Evolutionary conservation across 192 early-diverging fungal species (phyloP), one percentile per base, ranked within the genome.

Genomic region (Entrophospora sp.): DNA sequence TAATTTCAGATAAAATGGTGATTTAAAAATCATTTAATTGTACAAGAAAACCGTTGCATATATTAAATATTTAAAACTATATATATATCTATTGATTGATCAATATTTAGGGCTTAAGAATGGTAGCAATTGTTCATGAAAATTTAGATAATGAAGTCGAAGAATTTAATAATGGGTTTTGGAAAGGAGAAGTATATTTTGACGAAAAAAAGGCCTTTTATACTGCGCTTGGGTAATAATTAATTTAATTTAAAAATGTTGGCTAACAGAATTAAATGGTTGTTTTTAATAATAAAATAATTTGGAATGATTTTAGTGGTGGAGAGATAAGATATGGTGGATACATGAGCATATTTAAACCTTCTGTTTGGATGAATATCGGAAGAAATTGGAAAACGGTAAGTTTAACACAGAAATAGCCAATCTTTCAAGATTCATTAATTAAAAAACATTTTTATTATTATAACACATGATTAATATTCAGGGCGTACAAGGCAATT

Each of bases 111-210:
- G 77, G 73, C 5, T 57, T 78, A 68, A 72, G 66, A 32, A 77
- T 80, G 76, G 65, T 80, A 14, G 71, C 76, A 28, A 63, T 80
- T 30, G 70, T 77, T 22, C 79, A 78, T 51, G 79, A 80, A 38
- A 70, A 65, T 32, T 59, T 70, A 5, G 76, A 77, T 7, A 34
- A 64, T 6, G 74, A 76, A 25, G 66, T 64, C 30, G 44, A 73
- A 31, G 68, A 66, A n/a, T 80, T 80, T 48, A 66, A 77, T 35
- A 46, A 72, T 12, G 69, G 68, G 25, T 80, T 68, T 45, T 80
- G 79, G 79, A 67, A 74, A 16, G 76, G 79, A 0, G 35, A 68
- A 16, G 59, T 80, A 2, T 78, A 73, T 52, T 65, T 69, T 40
- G 79, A 80, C 55, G 42, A 71, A 16, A 51, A 71, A 8, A 73